phyloP scores from a whole-genome alignment of 805 yeast genomes.

The Zygosaccharomyces lentus region DNA sequence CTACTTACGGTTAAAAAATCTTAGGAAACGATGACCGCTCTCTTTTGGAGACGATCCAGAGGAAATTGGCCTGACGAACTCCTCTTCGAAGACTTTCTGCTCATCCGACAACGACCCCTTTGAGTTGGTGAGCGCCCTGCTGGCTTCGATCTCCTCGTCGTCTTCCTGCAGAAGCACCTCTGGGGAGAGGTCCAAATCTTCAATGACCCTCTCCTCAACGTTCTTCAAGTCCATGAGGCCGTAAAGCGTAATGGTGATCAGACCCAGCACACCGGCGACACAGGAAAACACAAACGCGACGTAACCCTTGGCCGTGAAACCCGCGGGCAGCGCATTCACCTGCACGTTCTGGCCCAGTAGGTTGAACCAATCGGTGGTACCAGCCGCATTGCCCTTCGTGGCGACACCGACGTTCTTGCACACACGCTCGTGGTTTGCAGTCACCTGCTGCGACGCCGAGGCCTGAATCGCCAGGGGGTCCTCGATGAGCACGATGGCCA shows the following conservation, averaged over 20 bases:
- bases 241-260: conserved; percentile 69
- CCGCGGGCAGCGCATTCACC: conserved; percentile 62
- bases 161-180: conserved; percentile 35
- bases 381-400: conserved; percentile 84
- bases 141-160: conserved; percentile 6
- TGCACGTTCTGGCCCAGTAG: conserved; percentile 75
- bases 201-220: conserved; percentile 56
- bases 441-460: conserved; percentile 49
- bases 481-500: conserved; percentile 75
- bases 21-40: not conserved
- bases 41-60: not conserved
- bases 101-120: not conserved
- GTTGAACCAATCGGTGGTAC: conserved; percentile 54
- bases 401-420: conserved; percentile 58
- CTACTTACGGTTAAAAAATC: no score
- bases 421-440: conserved; percentile 54
- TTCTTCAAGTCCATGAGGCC: conserved; percentile 80
- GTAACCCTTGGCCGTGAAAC: conserved; percentile 92
- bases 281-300: conserved; percentile 91
- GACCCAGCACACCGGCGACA: conserved; percentile 79
- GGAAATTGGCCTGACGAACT: not conserved
- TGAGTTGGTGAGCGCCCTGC: conserved; percentile 1
- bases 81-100: not conserved
- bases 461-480: conserved; percentile 70
- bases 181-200: conserved; percentile 49